Base-by-base conservation (phyloP, 345 rosid genomes). In the Erysimum cheiranthoides region DNA sequence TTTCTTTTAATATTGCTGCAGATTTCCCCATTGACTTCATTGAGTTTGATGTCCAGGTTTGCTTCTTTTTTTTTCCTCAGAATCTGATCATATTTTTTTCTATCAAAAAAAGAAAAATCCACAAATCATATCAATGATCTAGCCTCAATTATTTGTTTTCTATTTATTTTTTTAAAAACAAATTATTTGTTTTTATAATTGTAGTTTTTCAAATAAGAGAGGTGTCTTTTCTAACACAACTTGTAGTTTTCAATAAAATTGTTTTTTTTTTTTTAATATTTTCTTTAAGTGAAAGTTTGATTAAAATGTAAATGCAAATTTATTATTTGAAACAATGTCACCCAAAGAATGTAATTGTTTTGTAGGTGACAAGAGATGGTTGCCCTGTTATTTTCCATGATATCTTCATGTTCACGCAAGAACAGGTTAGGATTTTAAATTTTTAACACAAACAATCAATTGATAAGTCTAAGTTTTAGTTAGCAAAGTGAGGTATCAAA, bases 11-110 rank as follows among this genome's bases (percentile, higher is more conserved):
- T 17, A 74, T 73, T 4, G 93, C 96, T 40, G 73, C 90, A 17
- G 59, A 74, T 61, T 74, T 72, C 31, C 86, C 90, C 8, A 25
- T 90, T 54, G 89, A 86, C 65, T 88, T 85, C 81, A 68, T 90
- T 68, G 96, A 90, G 75, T 90, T 90, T 50, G 93, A 90, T 73
- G 93, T 90, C 71, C 96, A 88, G 93, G 96, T 90, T 67, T 52
- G 17, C 5, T 21, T 21, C 1, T 21, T 21, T 21, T 21, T 21
- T 21, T 1, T 51, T 54, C 36, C 31, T 1, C 10, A 35, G 42
- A 45, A 17, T 56, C 27, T 46, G 8, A 54, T 34, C 72, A 27
- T 58, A 45, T 21, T 54, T 66, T 71, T 74, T 49, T 67, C 8
- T 12, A 30, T 60, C 31, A 45, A 17, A 10, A 51, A 4, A 0